phyloP scores from a whole-genome alignment of 495 filamentous ascomycete species.

The Melanomma pulvis-pyrius region DNA sequence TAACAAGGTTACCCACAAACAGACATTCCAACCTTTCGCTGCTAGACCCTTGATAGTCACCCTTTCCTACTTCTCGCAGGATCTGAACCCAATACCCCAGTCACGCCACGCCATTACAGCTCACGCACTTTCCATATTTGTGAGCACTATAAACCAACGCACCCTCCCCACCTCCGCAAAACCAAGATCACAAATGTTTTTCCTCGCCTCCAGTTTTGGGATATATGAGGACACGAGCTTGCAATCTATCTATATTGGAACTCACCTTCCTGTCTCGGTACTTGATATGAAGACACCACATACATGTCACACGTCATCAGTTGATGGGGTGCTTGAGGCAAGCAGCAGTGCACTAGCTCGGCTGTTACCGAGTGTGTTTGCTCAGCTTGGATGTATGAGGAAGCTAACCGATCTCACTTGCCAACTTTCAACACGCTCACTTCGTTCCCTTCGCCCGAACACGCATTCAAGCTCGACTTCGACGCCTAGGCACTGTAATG shows the following conservation, averaged over 20 bases:
- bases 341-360: not conserved
- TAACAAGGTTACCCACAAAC: too few relatives aligned
- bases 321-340: not conserved
- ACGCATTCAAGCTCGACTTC: not conserved
- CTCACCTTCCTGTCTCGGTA: not conserved
- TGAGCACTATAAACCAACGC: not conserved
- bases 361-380: not conserved
- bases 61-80: too few relatives aligned
- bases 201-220: constrained; percentile 14
- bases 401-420: not conserved
- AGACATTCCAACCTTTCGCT: too few relatives aligned
- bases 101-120: not conserved
- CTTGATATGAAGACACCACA: constrained; percentile 4
- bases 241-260: not conserved
- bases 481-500: not conserved
- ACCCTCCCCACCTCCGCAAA: not conserved
- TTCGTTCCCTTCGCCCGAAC: not conserved
- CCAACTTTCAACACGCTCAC: not conserved
- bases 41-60: too few relatives aligned
- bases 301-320: not conserved
- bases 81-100: not conserved
- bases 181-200: not conserved
- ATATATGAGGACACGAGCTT: constrained; percentile 11
- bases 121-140: too few relatives aligned
- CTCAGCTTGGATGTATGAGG: not conserved